Base-by-base conservation (phyloP, 768 basidiomycete genomes). In the Cantharellus cinnabarinus region DNA sequence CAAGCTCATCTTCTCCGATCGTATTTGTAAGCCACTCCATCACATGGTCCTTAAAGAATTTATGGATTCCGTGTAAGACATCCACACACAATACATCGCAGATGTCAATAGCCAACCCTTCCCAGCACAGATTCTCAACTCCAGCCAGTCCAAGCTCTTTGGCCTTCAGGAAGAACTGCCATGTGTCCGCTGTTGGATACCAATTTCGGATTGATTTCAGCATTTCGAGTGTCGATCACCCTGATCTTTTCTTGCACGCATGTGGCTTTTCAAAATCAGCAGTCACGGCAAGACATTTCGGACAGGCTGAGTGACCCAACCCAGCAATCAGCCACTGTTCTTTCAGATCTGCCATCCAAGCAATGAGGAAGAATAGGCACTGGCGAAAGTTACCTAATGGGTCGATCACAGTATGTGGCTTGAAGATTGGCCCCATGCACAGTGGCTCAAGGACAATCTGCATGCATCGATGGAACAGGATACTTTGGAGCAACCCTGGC, bases 111-210 rank as follows among this genome's bases (percentile, higher is more conserved):
- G n/a, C 62, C 14, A 3, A 66, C 60, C 2, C 67, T 64, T 0
- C 53, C n/a, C 4, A 71, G 64, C 10, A 58, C 44, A 48, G 44
- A 48, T 48, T 48, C 44, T 48, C 44, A 48, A 48, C 29, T 29
- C 15, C 34, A 3, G 29, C 54, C 58, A 50, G 41, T 39, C 35
- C 39, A 44, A 37, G 50, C 4, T 3, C 58, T 34, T 42, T 59
- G 4, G 29, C 5, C 56, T 40, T 59, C 10, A 14, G 10, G 7
- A 54, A 51, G 38, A 58, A 41, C 44, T 58, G 57, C 76, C 59
- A 78, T 74, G 0, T 76, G 76, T 60, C 75, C 71, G 63, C 77
- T 73, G 0, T 70, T 71, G 4, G 71, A 63, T 60, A 70, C 71
- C 0, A 65, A 64, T 4, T 37, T 39, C 4, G 35, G 50, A 20